These are phyloP conservation scores for Botryobasidium botryosum DNA, from an alignment of 768 basidiomycete genomes.

Conservation along the genomic window DNA sequence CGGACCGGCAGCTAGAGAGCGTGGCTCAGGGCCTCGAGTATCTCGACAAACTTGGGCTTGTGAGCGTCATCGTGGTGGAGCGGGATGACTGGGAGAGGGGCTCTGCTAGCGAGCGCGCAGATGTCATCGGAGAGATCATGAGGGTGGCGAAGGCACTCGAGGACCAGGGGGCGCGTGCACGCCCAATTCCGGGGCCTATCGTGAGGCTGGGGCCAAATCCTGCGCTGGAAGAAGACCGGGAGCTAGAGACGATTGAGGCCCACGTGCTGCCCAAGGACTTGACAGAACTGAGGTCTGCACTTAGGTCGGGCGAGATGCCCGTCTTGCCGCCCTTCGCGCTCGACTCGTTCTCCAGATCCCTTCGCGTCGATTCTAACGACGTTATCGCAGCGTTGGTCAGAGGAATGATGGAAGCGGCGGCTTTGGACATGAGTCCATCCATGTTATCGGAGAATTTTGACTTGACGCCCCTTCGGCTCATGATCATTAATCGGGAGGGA, in stretches of 20 bases:
- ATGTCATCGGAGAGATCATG: slow-evolving; percentile 65
- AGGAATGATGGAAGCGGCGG: slow-evolving; percentile 49
- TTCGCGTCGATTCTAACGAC: slow-evolving; percentile 74
- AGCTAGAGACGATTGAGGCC: slow-evolving; percentile 35
- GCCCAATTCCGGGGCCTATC: slow-evolving; percentile 76
- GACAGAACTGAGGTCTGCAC: slow-evolving; percentile 68
- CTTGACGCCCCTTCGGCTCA: slow-evolving; percentile 83
- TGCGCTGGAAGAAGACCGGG: slow-evolving; percentile 18
- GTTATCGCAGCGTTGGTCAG: slow-evolving; percentile 74
- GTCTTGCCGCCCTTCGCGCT: slow-evolving; percentile 87
- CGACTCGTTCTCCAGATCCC: slow-evolving; percentile 76
- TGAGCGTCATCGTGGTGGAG: slow-evolving; percentile 90
- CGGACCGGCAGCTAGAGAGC: slow-evolving; percentile 81
- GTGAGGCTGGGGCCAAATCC: slow-evolving; percentile 63
- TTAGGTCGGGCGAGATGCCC: slow-evolving; percentile 89
- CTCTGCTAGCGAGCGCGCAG: slow-evolving; percentile 47
- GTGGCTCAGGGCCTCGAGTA: slow-evolving; percentile 88
- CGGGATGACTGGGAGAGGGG: slow-evolving; percentile 59
- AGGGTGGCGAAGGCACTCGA: slow-evolving; percentile 70
- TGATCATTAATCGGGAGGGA: slow-evolving; percentile 95
- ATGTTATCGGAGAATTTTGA: no score
- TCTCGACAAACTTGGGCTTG: slow-evolving; percentile 86
- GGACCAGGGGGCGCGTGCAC: slow-evolving; percentile 66
- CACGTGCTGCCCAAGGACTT: slow-evolving; percentile 72
- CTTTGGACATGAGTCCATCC: slow-evolving; percentile 3